Evolutionary conservation across 1,284 basidiomycete genomes (phyloP).

Genomic region (Apiotrichum akiyoshidainum): DNA sequence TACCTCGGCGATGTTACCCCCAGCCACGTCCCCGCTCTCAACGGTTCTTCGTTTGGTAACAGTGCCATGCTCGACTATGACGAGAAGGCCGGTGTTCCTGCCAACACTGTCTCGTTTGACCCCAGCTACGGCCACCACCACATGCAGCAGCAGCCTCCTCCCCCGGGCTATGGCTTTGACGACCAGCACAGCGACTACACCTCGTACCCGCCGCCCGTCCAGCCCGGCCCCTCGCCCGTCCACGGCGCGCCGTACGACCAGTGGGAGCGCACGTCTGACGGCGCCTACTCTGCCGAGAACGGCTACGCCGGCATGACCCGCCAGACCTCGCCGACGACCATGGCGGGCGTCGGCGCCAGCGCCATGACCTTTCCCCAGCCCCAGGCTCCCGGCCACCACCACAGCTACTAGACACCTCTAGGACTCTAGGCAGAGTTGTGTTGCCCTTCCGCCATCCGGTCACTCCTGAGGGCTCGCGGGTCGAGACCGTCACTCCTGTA

Average conservation of each 20-base stretch:
- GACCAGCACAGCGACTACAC: slow-evolving; percentile 35
- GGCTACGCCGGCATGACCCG: slow-evolving; percentile 21
- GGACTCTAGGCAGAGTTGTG: background rate
- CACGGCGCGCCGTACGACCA: slow-evolving; percentile 18
- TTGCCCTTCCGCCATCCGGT: too few species aligned
- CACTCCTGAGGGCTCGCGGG: slow-evolving; percentile 9
- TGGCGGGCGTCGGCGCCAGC: slow-evolving; percentile 11
- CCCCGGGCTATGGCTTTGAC: slow-evolving; percentile 7
- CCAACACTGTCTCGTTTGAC: slow-evolving; percentile 1
- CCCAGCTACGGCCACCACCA: slow-evolving; percentile 7
- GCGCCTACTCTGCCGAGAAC: background rate
- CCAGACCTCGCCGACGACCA: slow-evolving; percentile 21
- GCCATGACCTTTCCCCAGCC: slow-evolving; percentile 8
- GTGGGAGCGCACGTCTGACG: slow-evolving; percentile 16
- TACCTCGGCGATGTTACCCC: slow-evolving; percentile 12
- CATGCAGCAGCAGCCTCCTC: background rate
- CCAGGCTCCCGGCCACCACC: slow-evolving; percentile 1
- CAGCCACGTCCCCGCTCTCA: slow-evolving; percentile 21
- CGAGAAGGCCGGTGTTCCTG: slow-evolving; percentile 19
- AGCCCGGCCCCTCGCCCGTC: slow-evolving; percentile 22
- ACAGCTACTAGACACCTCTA: slow-evolving; percentile 1
- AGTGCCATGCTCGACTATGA: slow-evolving; percentile 28
- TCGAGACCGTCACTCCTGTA: background rate
- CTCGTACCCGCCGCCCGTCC: slow-evolving; percentile 33
- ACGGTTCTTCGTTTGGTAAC: slow-evolving; percentile 35